A percentile compares a stretch with the other conserved stretches of the same genome.
These are phyloP conservation scores for Podospora pseudoanserina DNA, from an alignment of 495 filamentous ascomycete genomes.

Conservation along the genomic window DNA sequence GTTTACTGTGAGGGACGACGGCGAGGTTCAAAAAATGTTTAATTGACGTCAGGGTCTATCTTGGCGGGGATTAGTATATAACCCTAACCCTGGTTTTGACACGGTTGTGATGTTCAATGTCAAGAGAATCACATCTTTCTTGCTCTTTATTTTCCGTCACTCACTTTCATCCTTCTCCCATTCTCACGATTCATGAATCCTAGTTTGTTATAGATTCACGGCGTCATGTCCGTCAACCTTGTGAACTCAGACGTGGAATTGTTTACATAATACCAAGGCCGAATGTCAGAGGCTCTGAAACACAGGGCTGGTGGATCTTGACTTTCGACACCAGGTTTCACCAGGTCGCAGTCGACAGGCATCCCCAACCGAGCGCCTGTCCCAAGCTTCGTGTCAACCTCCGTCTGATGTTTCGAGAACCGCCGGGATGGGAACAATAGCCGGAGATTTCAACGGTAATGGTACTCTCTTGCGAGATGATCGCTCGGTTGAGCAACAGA, in stretches of 20 bases:
- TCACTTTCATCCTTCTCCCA: background rate
- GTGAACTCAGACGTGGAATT: background rate
- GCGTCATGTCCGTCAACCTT: too few relatives aligned
- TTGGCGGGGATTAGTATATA: background rate
- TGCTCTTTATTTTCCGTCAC: background rate
- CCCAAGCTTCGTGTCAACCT: slow-evolving; percentile 4
- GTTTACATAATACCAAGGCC: background rate
- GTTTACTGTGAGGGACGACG: background rate
- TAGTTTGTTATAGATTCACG: too few relatives aligned
- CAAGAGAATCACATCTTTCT: background rate
- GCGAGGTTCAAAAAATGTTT: background rate
- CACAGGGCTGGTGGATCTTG: background rate
- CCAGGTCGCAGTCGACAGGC: slow-evolving; percentile 4
- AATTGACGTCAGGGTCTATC: background rate
- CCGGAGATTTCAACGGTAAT: background rate
- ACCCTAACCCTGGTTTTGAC: background rate
- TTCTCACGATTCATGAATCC: background rate
- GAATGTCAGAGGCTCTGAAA: background rate
- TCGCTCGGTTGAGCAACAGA: background rate
- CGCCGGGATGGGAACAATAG: background rate
- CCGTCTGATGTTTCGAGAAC: background rate
- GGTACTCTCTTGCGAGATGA: background rate
- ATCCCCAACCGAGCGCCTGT: background rate
- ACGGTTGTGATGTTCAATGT: background rate
- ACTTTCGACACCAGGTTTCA: slow-evolving; percentile 9